Conservation (phyloP, 768 basidiomycete genomes). For the Tephrocybe sp. region DNA sequence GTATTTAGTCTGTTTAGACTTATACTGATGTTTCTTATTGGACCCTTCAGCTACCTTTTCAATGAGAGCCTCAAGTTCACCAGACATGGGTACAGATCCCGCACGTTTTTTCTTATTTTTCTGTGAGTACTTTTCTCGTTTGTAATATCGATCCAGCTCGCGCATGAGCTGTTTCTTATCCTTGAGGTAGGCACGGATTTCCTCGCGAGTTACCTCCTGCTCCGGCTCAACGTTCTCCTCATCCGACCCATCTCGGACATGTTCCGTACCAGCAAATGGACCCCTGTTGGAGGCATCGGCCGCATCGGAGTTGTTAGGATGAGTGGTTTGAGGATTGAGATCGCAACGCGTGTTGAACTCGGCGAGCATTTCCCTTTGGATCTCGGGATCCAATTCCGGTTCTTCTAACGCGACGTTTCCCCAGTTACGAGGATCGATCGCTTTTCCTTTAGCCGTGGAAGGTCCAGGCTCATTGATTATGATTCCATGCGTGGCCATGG, state of each 20-base stretch:
- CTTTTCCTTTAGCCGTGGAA: neutral
- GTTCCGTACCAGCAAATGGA: too few relatives aligned
- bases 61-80: neutral
- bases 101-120: neutral
- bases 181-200: neutral
- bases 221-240: neutral
- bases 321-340: too few relatives aligned
- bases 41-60: neutral
- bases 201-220: neutral
- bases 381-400: too few relatives aligned
- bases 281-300: too few relatives aligned
- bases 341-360: too few relatives aligned
- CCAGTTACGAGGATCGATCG: neutral
- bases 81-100: neutral
- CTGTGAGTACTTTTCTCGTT: neutral
- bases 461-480: too few relatives aligned
- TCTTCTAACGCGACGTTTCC: neutral
- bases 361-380: too few relatives aligned
- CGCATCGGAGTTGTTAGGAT: too few relatives aligned
- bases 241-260: neutral
- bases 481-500: too few relatives aligned
- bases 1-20: neutral
- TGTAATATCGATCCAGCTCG: neutral
- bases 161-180: neutral
- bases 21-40: neutral